Evolutionary conservation across 1,139 yeast species (phyloP).

Genomic region (Candida frijolesensis): DNA sequence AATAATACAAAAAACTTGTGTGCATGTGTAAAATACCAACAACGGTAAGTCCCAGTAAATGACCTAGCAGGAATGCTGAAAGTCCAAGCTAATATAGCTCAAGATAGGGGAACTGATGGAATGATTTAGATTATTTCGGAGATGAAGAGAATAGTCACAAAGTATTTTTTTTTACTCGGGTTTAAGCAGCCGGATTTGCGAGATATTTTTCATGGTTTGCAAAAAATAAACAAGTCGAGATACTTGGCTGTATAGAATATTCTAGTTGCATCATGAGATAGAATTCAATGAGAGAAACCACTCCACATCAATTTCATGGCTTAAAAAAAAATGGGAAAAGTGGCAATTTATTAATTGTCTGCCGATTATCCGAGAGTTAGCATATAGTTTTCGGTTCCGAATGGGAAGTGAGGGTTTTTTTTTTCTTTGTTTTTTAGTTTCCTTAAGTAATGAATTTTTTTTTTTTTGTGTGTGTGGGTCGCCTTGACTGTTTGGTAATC

Average conservation of each 20-base stretch:
- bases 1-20: neutral
- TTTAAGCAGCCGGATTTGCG: neutral
- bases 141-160: neutral
- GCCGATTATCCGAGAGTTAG: no score
- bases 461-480: no score
- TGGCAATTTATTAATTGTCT: no score
- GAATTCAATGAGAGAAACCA: neutral
- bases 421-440: neutral
- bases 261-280: neutral
- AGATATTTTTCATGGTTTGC: neutral
- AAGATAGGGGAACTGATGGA: neutral
- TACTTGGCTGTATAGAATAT: no score
- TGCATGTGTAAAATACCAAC: no score
- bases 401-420: no score
- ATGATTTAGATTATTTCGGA: neutral
- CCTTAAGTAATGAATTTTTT: neutral
- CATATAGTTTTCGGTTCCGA: no score
- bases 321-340: no score
- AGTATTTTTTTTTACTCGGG: neutral
- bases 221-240: no score
- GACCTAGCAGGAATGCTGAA: neutral
- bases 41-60: no score
- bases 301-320: neutral
- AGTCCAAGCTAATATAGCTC: neutral
- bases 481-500: neutral